Conservation (phyloP, 176 grass and related monocot species). For the Themeda triandra region DNA sequence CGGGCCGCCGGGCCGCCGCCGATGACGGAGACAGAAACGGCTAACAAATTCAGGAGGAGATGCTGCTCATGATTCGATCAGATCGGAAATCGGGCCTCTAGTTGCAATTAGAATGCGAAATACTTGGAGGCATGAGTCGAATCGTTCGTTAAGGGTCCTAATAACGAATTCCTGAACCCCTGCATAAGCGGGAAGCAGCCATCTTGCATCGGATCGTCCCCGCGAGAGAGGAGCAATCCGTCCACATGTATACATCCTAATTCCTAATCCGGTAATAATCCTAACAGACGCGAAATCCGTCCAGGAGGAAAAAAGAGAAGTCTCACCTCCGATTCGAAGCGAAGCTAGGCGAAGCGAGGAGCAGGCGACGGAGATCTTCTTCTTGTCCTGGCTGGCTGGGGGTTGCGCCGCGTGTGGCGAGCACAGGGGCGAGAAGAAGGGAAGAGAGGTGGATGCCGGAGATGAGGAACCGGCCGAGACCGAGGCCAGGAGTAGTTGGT, state of each 20-base stretch:
- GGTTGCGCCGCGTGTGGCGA: constrained; percentile 2
- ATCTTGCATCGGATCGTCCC: not conserved
- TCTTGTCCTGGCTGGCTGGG: not conserved
- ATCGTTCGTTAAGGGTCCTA: not conserved
- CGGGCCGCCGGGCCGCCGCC: not conserved
- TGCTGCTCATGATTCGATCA: not conserved
- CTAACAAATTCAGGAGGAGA: not conserved
- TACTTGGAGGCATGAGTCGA: not conserved
- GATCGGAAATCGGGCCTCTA: not conserved
- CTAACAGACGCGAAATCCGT: not conserved
- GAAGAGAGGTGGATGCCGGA: not conserved
- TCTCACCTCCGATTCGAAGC: constrained; percentile 33
- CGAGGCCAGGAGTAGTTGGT: not conserved
- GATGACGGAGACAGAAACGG: not conserved
- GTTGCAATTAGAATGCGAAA: not conserved
- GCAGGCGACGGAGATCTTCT: constrained; percentile 4
- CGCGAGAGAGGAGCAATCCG: not conserved
- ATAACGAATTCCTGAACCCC: not conserved
- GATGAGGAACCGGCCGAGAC: no score
- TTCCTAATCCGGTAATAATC: not conserved
- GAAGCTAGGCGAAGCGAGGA: not conserved
- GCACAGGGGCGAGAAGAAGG: constrained; percentile 9
- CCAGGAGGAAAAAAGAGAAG: not conserved
- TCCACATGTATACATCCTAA: not conserved
- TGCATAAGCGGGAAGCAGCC: not conserved